Conservation (phyloP, 371 early-diverging fungal species). For the Actinomucor elegans region DNA sequence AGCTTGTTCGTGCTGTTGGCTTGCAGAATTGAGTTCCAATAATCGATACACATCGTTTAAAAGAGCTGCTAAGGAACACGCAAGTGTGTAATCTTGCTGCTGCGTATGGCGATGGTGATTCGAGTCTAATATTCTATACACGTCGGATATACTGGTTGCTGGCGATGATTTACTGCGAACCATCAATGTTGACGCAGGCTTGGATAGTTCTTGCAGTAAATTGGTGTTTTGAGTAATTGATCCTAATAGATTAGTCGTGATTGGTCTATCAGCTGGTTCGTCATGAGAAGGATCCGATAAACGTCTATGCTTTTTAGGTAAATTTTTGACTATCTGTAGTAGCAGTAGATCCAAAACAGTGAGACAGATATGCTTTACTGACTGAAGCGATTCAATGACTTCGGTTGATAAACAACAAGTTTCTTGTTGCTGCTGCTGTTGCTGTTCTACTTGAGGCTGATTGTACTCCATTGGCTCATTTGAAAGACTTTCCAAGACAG, state of each 20-base stretch:
- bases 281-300: conserved; percentile 22
- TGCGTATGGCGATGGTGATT: conserved; percentile 6
- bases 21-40: conserved; percentile 24
- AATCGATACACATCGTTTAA: conserved; percentile 40
- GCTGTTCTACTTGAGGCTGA: too few relatives aligned
- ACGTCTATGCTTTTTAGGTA: conserved; percentile 13
- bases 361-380: conserved; percentile 38
- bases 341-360: conserved; percentile 34
- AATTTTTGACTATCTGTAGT: conserved; percentile 25
- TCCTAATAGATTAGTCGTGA: conserved; percentile 13
- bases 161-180: conserved; percentile 32
- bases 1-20: background rate
- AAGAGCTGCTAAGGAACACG: conserved; percentile 43
- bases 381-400: conserved; percentile 33
- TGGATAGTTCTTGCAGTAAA: conserved; percentile 11
- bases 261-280: background rate
- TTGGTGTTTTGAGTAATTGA: conserved; percentile 34
- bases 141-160: conserved; percentile 27
- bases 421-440: too few relatives aligned
- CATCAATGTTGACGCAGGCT: conserved; percentile 3
- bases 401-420: conserved; percentile 11
- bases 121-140: conserved; percentile 28
- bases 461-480: conserved; percentile 9
- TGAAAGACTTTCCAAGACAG: conserved; percentile 2
- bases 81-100: conserved; percentile 37